These are phyloP conservation scores for Fusarium irregulare DNA, from an alignment of 2,329 filamentous ascomycete genomes.

Conservation along the genomic window DNA sequence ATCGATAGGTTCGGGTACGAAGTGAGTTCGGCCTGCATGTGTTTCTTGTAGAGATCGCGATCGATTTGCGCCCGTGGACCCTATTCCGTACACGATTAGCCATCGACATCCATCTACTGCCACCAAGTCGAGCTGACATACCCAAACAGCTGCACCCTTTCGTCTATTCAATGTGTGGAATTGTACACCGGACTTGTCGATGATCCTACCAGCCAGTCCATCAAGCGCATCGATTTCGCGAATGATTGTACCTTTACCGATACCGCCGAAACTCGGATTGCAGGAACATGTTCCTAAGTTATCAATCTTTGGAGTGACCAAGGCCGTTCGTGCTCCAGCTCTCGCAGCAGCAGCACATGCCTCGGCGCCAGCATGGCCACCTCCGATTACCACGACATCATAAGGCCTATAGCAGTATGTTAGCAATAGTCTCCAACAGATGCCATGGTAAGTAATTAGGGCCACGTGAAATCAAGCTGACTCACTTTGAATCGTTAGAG, in stretches of 20 bases:
- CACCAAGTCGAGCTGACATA: slow-evolving; percentile 44
- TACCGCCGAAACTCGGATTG: slow-evolving; percentile 97
- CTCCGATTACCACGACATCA: slow-evolving; percentile 95
- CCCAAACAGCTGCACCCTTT: slow-evolving; percentile 96
- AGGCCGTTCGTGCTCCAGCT: slow-evolving; percentile 85
- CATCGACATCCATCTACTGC: background rate
- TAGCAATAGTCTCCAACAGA: slow-evolving; percentile 8
- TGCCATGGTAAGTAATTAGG: slow-evolving; percentile 9
- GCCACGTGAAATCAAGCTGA: background rate
- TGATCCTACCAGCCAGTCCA: slow-evolving; percentile 85
- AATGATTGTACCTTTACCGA: slow-evolving; percentile 96
- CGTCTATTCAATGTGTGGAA: slow-evolving; percentile 88
- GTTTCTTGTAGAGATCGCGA: slow-evolving; percentile 83
- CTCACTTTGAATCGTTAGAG: slow-evolving; percentile 47
- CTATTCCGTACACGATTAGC: slow-evolving; percentile 47
- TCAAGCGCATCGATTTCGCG: slow-evolving; percentile 96
- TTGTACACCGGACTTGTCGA: slow-evolving; percentile 95
- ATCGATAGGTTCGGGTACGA: slow-evolving; percentile 83
- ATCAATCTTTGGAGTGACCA: slow-evolving; percentile 87
- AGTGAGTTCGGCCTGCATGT: slow-evolving; percentile 89
- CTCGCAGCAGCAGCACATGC: slow-evolving; percentile 91
- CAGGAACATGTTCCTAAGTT: slow-evolving; percentile 96
- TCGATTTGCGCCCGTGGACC: slow-evolving; percentile 97
- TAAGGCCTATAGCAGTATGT: slow-evolving; percentile 66
- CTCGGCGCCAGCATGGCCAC: slow-evolving; percentile 95